Evolutionary conservation across 192 early-diverging fungal genomes (phyloP).

Genomic region (Physocladia obscura): DNA sequence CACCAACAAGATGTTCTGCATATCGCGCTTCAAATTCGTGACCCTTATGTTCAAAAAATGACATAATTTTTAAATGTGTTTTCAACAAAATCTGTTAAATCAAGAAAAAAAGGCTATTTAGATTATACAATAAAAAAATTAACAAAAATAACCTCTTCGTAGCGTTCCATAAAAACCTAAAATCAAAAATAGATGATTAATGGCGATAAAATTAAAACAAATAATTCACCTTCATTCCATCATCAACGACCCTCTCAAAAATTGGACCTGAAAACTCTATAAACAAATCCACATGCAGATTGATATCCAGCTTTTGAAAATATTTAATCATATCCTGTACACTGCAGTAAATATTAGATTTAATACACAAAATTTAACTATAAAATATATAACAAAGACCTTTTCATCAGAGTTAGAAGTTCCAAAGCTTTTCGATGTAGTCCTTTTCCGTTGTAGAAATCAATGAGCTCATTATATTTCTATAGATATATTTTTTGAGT

Average conservation of each 20-base stretch:
- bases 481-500: constrained; percentile 14
- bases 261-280: constrained; percentile 82
- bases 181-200: background rate
- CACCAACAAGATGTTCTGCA: constrained; percentile 76
- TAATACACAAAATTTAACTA: background rate
- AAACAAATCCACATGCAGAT: constrained; percentile 74
- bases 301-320: constrained; percentile 73
- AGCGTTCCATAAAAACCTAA: constrained; percentile 53
- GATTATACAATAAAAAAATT: background rate
- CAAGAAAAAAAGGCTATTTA: background rate
- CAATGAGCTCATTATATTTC: constrained; percentile 87
- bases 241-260: constrained; percentile 60
- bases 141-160: constrained; percentile 34
- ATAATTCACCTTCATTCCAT: constrained; percentile 66
- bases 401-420: constrained; percentile 53
- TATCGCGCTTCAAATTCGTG: constrained; percentile 71
- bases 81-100: constrained; percentile 24
- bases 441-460: constrained; percentile 88
- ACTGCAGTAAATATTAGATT: background rate
- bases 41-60: constrained; percentile 69
- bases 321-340: constrained; percentile 54
- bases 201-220: background rate
- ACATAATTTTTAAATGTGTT: constrained; percentile 42
- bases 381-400: background rate
- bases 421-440: constrained; percentile 88